Conservation (phyloP, 208 protist genomes). For the Trypanosoma scelopori region DNA sequence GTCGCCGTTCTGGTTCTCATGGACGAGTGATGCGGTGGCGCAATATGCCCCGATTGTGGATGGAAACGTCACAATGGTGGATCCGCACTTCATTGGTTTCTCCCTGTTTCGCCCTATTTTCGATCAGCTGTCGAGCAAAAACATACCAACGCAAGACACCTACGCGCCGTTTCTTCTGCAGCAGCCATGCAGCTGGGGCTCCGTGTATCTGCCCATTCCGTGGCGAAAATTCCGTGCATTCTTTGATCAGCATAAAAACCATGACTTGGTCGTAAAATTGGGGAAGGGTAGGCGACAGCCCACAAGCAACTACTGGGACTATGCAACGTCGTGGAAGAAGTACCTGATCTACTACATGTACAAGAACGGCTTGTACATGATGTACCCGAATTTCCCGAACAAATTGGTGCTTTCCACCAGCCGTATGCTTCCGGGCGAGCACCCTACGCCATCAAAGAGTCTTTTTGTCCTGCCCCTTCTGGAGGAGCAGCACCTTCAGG, state of each 20-base stretch:
- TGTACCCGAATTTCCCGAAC: slow-evolving; percentile 40
- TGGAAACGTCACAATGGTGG: not conserved
- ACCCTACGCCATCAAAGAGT: slow-evolving; percentile 19
- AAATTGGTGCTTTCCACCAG: slow-evolving; percentile 36
- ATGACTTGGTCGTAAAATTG: not conserved
- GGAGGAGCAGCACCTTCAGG: not conserved
- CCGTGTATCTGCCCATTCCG: slow-evolving; percentile 29
- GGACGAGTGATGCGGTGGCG: slow-evolving; percentile 34
- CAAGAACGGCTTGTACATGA: slow-evolving; percentile 35
- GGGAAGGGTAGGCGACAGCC: not conserved
- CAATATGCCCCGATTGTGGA: slow-evolving; percentile 26
- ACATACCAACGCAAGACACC: slow-evolving; percentile 4
- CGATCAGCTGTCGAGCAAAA: slow-evolving; percentile 27
- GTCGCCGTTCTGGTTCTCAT: slow-evolving; percentile 57
- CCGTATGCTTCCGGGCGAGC: slow-evolving; percentile 28
- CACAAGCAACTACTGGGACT: slow-evolving; percentile 30
- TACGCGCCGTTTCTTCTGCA: slow-evolving; percentile 34
- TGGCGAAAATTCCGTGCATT: slow-evolving; percentile 39
- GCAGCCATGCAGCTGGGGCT: slow-evolving; percentile 45
- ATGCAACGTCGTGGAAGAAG: slow-evolving; percentile 41
- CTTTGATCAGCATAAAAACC: slow-evolving; percentile 16
- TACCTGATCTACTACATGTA: slow-evolving; percentile 45
- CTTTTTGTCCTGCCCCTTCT: slow-evolving; percentile 26
- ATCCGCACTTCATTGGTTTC: slow-evolving; percentile 29
- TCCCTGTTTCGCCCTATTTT: slow-evolving; percentile 35